Evolutionary conservation across 768 basidiomycete species (phyloP).

Genomic region (Xerocomellus amylosporus): DNA sequence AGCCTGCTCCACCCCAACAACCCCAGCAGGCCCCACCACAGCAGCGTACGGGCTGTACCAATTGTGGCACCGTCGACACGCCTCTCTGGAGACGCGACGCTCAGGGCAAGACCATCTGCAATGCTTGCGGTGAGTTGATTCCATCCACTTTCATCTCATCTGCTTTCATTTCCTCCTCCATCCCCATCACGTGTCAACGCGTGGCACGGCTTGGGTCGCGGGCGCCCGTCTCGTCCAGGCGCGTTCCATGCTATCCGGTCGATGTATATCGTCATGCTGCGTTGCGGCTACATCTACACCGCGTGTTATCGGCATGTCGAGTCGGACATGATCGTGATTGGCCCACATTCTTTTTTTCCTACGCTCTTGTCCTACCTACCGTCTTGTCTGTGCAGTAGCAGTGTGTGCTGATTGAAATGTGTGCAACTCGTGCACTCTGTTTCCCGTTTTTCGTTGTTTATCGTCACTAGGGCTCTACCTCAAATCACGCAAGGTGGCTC

Average conservation of each 20-base stretch:
- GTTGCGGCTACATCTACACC: slow-evolving; percentile 30
- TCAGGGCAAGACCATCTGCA: slow-evolving; percentile 83
- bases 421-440: slow-evolving; percentile 37
- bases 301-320: slow-evolving; percentile 37
- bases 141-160: slow-evolving; percentile 33
- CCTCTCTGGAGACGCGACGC: slow-evolving; percentile 83
- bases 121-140: slow-evolving; percentile 77
- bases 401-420: slow-evolving; percentile 41
- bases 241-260: slow-evolving; percentile 28
- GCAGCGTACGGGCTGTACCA: slow-evolving; percentile 53
- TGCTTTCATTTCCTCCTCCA: slow-evolving; percentile 32
- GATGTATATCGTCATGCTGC: slow-evolving; percentile 35
- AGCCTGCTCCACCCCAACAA: slow-evolving; percentile 22
- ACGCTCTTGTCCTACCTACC: slow-evolving; percentile 32
- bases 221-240: slow-evolving; percentile 29
- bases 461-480: slow-evolving; percentile 70
- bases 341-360: slow-evolving; percentile 31
- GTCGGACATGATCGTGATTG: slow-evolving; percentile 36
- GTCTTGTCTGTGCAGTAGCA: slow-evolving; percentile 35
- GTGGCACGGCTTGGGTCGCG: slow-evolving; percentile 33
- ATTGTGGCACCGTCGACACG: slow-evolving; percentile 74
- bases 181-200: slow-evolving; percentile 40
- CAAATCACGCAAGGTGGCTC: slow-evolving; percentile 76
- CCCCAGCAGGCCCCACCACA: slow-evolving; percentile 35
- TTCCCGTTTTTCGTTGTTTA: slow-evolving; percentile 34